These are phyloP conservation scores for Myriangium duriaei DNA, from an alignment of 2,329 filamentous ascomycete species.

Conservation along the genomic window DNA sequence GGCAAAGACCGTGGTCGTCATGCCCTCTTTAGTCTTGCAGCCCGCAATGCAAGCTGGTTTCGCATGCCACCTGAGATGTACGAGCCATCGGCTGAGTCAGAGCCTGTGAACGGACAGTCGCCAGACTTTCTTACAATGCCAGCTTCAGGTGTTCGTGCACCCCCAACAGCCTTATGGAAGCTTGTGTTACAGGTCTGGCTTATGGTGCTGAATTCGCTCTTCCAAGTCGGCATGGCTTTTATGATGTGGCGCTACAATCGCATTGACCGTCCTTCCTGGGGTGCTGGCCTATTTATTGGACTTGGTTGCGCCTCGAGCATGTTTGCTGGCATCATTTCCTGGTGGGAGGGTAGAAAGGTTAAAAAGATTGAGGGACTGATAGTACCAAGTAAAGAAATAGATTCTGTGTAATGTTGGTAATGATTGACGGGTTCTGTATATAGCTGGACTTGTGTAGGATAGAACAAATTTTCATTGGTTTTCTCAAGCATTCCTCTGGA, in stretches of 20 bases:
- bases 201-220: constrained; percentile 61
- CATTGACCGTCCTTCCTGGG: constrained; percentile 10
- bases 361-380: constrained; percentile 10
- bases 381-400: background rate
- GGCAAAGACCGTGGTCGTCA: constrained; percentile 13
- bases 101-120: background rate
- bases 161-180: constrained; percentile 55
- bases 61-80: background rate
- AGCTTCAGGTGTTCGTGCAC: constrained; percentile 47
- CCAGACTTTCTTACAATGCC: constrained; percentile 33
- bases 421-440: too few relatives aligned
- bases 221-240: constrained; percentile 56
- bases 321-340: constrained; percentile 9
- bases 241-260: constrained; percentile 55
- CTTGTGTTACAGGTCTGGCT: constrained; percentile 64
- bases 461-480: too few relatives aligned
- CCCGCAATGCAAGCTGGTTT: constrained; percentile 9
- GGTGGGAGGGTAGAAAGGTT: constrained; percentile 10
- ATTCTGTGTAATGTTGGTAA: too few relatives aligned
- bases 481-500: too few relatives aligned
- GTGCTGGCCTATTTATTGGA: constrained; percentile 9
- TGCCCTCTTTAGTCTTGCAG: constrained; percentile 1
- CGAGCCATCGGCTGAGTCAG: background rate
- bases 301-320: constrained; percentile 9
- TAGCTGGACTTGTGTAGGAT: too few relatives aligned